phyloP scores from a whole-genome alignment of 225 moss, liverwort and hornwort species.

The Climacium dendroides region DNA sequence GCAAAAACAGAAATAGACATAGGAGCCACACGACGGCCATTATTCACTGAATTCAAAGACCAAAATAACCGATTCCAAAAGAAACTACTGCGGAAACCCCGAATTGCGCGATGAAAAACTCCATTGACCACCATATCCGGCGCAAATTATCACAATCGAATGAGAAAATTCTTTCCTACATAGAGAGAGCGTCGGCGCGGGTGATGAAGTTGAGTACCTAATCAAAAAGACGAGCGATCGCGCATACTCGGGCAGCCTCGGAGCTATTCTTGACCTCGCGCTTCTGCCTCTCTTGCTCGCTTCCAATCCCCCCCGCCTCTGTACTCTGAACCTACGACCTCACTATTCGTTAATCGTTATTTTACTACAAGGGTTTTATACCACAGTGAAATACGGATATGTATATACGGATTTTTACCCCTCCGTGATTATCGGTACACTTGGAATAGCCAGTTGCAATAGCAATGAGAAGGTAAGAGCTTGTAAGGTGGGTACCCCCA shows the following conservation, averaged over 20 bases:
- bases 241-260: background rate
- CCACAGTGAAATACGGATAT: background rate
- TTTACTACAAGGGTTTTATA: background rate
- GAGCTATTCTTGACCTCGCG: background rate
- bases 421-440: background rate
- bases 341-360: background rate
- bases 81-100: background rate
- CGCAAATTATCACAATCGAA: background rate
- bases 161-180: background rate
- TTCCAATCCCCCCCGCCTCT: background rate
- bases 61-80: background rate
- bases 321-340: background rate
- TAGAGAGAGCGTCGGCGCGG: background rate
- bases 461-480: background rate
- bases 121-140: background rate
- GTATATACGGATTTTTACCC: background rate
- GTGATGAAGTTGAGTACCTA: background rate
- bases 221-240: background rate
- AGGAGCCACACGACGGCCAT: background rate
- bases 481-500: too few relatives aligned
- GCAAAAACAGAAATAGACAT: background rate
- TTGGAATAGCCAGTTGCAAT: background rate
- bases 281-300: background rate
- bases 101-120: background rate
- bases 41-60: background rate